phyloP scores from a whole-genome alignment of 495 filamentous ascomycete species.

The Massariosphaeria phaeospora region DNA sequence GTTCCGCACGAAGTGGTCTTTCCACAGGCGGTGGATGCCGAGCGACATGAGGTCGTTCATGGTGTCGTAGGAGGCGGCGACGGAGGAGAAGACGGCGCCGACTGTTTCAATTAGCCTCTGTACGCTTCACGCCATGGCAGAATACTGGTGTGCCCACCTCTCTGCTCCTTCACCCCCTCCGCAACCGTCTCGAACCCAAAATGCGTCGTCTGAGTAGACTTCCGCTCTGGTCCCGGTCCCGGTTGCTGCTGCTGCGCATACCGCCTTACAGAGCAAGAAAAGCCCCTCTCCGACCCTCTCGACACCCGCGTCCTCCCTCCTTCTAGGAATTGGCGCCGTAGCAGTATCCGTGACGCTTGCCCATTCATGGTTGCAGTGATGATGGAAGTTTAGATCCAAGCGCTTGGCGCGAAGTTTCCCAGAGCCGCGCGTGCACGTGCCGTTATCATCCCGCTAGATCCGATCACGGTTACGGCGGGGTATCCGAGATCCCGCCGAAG shows the following conservation, averaged over 20 bases:
- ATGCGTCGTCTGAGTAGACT: slow-evolving; percentile 64
- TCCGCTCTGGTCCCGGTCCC: slow-evolving; percentile 29
- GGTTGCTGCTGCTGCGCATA: slow-evolving; percentile 44
- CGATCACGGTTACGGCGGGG: too few relatives aligned
- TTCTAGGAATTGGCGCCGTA: slow-evolving; percentile 24
- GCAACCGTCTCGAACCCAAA: slow-evolving; percentile 90
- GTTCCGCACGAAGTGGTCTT: slow-evolving; percentile 92
- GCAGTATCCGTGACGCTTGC: slow-evolving; percentile 17
- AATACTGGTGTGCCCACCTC: slow-evolving; percentile 47
- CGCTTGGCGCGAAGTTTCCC: slow-evolving; percentile 19
- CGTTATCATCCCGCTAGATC: neutral
- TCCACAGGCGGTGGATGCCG: slow-evolving; percentile 95
- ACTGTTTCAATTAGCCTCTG: slow-evolving; percentile 48
- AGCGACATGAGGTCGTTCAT: slow-evolving; percentile 99
- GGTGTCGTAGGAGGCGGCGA: slow-evolving; percentile 82
- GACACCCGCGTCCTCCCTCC: neutral
- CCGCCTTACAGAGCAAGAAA: slow-evolving; percentile 51
- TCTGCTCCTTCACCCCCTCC: slow-evolving; percentile 72
- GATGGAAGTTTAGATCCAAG: neutral
- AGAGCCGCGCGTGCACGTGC: slow-evolving; percentile 21
- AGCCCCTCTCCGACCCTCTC: slow-evolving; percentile 47
- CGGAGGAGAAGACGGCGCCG: slow-evolving; percentile 87
- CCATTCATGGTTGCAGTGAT: slow-evolving; percentile 16
- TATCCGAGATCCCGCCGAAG: too few relatives aligned
- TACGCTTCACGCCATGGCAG: neutral